These are phyloP conservation scores for Scleromitrula shiraiana DNA, from an alignment of 2,329 filamentous ascomycete species.

Conservation along the genomic window DNA sequence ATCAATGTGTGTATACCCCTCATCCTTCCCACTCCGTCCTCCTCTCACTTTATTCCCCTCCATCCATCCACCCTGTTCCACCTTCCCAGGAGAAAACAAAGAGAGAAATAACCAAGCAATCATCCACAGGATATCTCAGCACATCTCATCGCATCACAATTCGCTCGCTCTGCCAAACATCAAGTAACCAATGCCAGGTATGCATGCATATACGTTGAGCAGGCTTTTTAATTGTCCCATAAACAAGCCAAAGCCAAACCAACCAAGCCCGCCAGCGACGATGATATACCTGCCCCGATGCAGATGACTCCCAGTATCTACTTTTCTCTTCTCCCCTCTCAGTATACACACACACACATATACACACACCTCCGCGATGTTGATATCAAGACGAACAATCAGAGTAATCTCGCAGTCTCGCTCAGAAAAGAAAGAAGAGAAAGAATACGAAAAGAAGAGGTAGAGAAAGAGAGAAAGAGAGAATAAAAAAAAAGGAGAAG, in stretches of 20 bases:
- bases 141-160: neutral
- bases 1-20: too few species aligned
- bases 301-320: neutral
- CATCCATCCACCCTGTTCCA: too few species aligned
- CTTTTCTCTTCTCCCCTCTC: neutral
- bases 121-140: neutral
- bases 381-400: too few species aligned
- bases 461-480: neutral
- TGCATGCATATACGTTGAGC: too few species aligned
- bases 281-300: too few species aligned
- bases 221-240: neutral
- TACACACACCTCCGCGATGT: too few species aligned
- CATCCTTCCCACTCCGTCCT: too few species aligned
- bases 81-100: neutral
- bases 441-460: neutral
- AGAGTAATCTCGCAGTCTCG: neutral
- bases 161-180: neutral
- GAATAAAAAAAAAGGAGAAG: neutral
- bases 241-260: neutral
- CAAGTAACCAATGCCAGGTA: constrained; percentile 1
- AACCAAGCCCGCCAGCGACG: neutral
- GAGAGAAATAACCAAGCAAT: neutral
- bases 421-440: neutral
- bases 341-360: too few species aligned
- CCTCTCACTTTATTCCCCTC: too few species aligned